A percentile compares a stretch with the other conserved stretches of the same genome.
phyloP scores from a whole-genome alignment of 441 rosid species.

The Rhodomyrtus psidioides region DNA sequence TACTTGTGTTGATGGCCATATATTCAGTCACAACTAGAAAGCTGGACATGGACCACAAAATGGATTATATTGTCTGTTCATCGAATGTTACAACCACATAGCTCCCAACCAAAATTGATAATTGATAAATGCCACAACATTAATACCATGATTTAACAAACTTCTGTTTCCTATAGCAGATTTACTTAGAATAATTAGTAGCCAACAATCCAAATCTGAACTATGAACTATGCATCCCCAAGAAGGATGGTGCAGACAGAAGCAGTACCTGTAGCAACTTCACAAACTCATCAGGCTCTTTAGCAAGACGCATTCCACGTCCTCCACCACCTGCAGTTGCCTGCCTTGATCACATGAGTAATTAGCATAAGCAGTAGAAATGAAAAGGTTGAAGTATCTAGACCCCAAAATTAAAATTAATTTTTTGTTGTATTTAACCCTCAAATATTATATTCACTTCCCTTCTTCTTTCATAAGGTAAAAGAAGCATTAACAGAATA shows the following conservation, averaged over 20 bases:
- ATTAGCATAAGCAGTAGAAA: not conserved
- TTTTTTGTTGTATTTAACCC: not conserved
- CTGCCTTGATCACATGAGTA: slow-evolving; percentile 25
- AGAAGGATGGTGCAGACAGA: not conserved
- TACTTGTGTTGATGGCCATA: not conserved
- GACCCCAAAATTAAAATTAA: not conserved
- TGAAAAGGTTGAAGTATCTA: not conserved
- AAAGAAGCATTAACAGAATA: not conserved
- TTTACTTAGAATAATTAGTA: not conserved
- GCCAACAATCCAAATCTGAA: not conserved
- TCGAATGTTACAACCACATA: not conserved
- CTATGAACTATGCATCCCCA: not conserved
- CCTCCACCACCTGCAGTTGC: slow-evolving; percentile 99
- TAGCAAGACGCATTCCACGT: slow-evolving; percentile 98
- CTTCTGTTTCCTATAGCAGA: not conserved
- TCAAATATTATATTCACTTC: not conserved
- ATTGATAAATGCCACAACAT: not conserved
- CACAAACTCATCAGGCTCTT: slow-evolving; percentile 91
- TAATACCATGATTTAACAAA: not conserved
- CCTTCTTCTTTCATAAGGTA: not conserved
- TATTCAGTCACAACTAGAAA: not conserved
- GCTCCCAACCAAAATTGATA: not conserved
- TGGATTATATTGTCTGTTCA: not conserved
- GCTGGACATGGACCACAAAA: not conserved
- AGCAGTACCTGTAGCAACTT: slow-evolving; percentile 77